Conservation (phyloP, 495 filamentous ascomycete genomes). For the Rusavskia elegans region DNA sequence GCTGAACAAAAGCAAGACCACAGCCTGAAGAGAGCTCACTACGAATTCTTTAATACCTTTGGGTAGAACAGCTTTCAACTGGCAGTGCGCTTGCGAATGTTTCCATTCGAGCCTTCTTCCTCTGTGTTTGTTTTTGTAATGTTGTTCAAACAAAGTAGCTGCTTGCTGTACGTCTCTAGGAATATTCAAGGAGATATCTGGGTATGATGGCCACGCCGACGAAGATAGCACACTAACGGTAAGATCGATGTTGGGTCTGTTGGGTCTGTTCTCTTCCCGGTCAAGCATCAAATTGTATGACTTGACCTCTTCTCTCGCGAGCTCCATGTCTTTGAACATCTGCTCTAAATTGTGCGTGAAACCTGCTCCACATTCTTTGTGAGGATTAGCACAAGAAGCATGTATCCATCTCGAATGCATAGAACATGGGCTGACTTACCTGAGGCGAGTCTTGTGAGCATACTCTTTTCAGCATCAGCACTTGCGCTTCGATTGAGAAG, state of each 20-base stretch:
- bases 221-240: constrained; percentile 74
- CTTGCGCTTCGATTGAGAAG: constrained; percentile 85
- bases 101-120: constrained; percentile 84
- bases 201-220: constrained; percentile 84
- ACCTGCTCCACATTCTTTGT: constrained; percentile 66
- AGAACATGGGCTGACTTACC: constrained; percentile 23
- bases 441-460: constrained; percentile 77
- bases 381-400: background rate
- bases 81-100: constrained; percentile 74
- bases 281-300: constrained; percentile 49
- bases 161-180: constrained; percentile 53
- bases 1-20: constrained; percentile 89
- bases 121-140: constrained; percentile 76
- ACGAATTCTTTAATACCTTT: constrained; percentile 71
- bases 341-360: constrained; percentile 96
- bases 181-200: constrained; percentile 59
- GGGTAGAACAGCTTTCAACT: constrained; percentile 61
- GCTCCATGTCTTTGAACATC: constrained; percentile 97
- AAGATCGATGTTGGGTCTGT: constrained; percentile 50
- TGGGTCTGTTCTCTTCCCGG: constrained; percentile 29
- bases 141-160: constrained; percentile 55
- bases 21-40: constrained; percentile 78
- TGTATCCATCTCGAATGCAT: background rate
- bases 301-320: constrained; percentile 68
- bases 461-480: constrained; percentile 86